Conservation (phyloP, 2,329 filamentous ascomycete species). For the Alternaria alternata region DNA sequence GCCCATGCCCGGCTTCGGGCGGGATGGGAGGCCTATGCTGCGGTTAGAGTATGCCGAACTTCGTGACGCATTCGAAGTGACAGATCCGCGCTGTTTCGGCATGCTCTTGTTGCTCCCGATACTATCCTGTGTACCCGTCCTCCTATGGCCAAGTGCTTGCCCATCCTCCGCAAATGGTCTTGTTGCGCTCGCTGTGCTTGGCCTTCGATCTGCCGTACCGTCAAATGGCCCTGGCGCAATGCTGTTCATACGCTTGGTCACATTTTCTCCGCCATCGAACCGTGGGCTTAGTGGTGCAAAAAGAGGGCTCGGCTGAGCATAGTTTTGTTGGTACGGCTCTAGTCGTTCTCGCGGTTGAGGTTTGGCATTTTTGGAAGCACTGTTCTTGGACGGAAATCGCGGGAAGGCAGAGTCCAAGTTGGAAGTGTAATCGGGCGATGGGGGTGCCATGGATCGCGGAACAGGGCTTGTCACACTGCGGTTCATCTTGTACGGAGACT, state of each 20-base stretch:
- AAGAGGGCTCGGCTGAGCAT: slow-evolving; percentile 45
- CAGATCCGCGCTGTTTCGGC: slow-evolving; percentile 36
- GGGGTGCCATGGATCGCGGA: slow-evolving; percentile 42
- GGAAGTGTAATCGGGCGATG: slow-evolving; percentile 42
- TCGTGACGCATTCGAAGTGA: slow-evolving; percentile 41
- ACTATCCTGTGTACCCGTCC: slow-evolving; percentile 48
- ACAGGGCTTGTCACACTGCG: slow-evolving; percentile 48
- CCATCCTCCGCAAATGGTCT: slow-evolving; percentile 31
- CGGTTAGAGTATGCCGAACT: slow-evolving; percentile 43
- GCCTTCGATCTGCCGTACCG: slow-evolving; percentile 45
- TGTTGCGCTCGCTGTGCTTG: slow-evolving; percentile 48
- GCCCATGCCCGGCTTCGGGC: slow-evolving; percentile 31
- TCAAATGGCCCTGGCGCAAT: slow-evolving; percentile 74
- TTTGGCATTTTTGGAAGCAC: slow-evolving; percentile 33
- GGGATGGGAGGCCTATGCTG: slow-evolving; percentile 34
- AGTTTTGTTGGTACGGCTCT: slow-evolving; percentile 39
- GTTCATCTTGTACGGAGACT: slow-evolving; percentile 41
- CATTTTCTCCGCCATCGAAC: slow-evolving; percentile 50
- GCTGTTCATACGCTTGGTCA: slow-evolving; percentile 70
- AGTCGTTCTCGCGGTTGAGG: slow-evolving; percentile 32
- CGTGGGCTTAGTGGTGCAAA: slow-evolving; percentile 62
- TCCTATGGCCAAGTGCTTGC: slow-evolving; percentile 44
- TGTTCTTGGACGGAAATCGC: slow-evolving; percentile 58
- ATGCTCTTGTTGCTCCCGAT: slow-evolving; percentile 38
- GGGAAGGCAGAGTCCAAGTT: slow-evolving; percentile 63